Conservation (phyloP, 495 filamentous ascomycete genomes). For the Amniculicola lignicola region DNA sequence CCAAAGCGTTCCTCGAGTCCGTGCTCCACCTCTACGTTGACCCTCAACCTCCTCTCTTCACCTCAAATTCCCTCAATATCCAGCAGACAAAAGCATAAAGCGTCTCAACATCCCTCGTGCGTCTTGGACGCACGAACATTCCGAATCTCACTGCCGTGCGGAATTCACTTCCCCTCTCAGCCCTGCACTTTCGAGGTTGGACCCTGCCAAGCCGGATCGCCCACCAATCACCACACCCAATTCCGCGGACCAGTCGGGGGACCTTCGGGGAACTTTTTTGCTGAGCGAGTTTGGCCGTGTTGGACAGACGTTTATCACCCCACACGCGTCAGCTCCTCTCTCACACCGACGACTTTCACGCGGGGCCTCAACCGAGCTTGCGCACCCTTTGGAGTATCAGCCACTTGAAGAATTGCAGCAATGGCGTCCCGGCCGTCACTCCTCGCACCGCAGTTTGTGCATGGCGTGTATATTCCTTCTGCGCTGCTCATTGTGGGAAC, state of each 20-base stretch:
- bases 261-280: slow-evolving; percentile 9
- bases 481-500: slow-evolving; percentile 72
- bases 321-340: not conserved
- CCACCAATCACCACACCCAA: slow-evolving; percentile 11
- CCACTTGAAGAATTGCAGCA: no score
- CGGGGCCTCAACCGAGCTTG: not conserved
- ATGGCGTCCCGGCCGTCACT: no score
- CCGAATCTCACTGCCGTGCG: no score
- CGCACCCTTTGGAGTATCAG: no score
- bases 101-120: no score
- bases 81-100: not conserved
- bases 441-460: slow-evolving; percentile 56
- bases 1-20: slow-evolving; percentile 17
- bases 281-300: not conserved
- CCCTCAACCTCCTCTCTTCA: no score
- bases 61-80: no score
- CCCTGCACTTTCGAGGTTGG: not conserved
- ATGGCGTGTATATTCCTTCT: slow-evolving; percentile 82
- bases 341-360: no score
- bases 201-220: slow-evolving; percentile 25
- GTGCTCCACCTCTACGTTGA: no score
- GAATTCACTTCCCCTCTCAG: slow-evolving; percentile 3
- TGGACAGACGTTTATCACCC: slow-evolving; percentile 2
- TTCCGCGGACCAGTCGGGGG: not conserved
- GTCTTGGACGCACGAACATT: no score